Base-by-base conservation (phyloP, 2,329 filamentous ascomycete genomes). In the Colletotrichum coccodes region DNA sequence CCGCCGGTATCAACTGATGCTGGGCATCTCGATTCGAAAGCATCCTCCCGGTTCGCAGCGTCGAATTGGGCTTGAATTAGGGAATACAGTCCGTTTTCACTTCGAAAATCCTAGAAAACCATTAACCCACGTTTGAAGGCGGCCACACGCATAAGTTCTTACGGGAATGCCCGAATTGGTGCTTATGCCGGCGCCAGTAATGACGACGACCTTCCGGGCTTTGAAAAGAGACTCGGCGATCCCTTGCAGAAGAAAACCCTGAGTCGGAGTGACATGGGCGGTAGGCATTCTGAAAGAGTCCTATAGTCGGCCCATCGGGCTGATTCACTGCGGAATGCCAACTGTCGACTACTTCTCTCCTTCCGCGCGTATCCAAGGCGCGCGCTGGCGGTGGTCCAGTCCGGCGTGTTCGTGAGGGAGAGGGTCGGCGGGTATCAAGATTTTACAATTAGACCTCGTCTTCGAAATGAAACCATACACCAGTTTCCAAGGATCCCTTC, bases 111-210 rank as follows among this genome's bases (percentile, higher is more conserved):
- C 90, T 92, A 71, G 4, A 11, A 1, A 3, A 42, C 30, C 38
- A 70, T 75, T 70, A 60, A 32, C 76, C 71, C 73, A 58, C 67
- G 14, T 56, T 58, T n/a, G 7, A 44, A 32, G 32, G 9, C 6
- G 38, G 21, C 8, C 28, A 21, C n/a, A 5, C 28, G n/a, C 2
- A 21, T n/a, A 11, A 47, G 14, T 9, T 77, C 86, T 75, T 82
- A 93, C 91, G 58, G 91, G 91, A 75, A 93, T 93, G 63, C 91
- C 91, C 71, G 90, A 92, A 76, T 92, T 93, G 58, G 91, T 93
- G 76, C 90, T 92, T 75, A 93, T 93, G 60, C 91, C 91, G 56
- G 91, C 91, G 57, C 91, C 91, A 0, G 91, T 93, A 36, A 93
- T 84, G 23, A 93, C 88, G 9, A 93, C 85, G n/a, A 92, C 85